Base-by-base conservation (phyloP, 2,329 filamentous ascomycete species). In the Cryphonectria radicalis region DNA sequence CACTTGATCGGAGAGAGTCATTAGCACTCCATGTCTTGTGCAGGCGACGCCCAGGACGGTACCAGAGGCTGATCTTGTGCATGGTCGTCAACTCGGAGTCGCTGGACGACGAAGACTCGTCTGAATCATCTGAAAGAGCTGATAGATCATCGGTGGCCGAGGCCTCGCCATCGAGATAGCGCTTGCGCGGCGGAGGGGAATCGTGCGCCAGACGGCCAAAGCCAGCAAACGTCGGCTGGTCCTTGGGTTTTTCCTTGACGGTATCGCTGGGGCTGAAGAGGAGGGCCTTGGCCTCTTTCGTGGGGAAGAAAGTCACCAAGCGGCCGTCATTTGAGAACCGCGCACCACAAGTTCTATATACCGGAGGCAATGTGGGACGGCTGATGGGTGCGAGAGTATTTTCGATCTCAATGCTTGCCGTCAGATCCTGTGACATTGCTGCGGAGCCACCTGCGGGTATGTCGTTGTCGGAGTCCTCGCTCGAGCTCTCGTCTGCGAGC, bases 401-500 rank as follows among this genome's bases (percentile, higher is more conserved):
- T 60, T 88, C 87, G 4, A 84, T 82, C 65, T 89, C 87, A 32
- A 82, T 83, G 72, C 86, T 88, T 11, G 85, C 83, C 60, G 84
- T 85, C 32, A 91, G 81, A 74, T 91, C 89, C 74, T 90, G 88
- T 8, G 89, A 90, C 86, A 91, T 88, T 68, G 87, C 86, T 17
- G 85, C 86, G 11, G 86, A 88, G 25, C 84, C 86, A 4, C 86
- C 85, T 2, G 84, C 78, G 0, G 84, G 84, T 14, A 87, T 86
- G 35, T 86, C 84, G 63, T 84, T 84, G 32, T 95, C 93, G 74
- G 95, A 93, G 72, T 93, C 92, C 73, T 94, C 92, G 76, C 93
- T 97, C 3, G 94, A 98, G 75, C 93, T 95, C 74, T 96, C 93
- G 70, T 93, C 92, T 42, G 84, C 86, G 50, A 90, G 80, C 3